A percentile compares a stretch with the other conserved stretches of the same genome.
Evolutionary conservation across 2,329 filamentous ascomycete species (phyloP).

Genomic region (Magnaporthiopsis incrustans): DNA sequence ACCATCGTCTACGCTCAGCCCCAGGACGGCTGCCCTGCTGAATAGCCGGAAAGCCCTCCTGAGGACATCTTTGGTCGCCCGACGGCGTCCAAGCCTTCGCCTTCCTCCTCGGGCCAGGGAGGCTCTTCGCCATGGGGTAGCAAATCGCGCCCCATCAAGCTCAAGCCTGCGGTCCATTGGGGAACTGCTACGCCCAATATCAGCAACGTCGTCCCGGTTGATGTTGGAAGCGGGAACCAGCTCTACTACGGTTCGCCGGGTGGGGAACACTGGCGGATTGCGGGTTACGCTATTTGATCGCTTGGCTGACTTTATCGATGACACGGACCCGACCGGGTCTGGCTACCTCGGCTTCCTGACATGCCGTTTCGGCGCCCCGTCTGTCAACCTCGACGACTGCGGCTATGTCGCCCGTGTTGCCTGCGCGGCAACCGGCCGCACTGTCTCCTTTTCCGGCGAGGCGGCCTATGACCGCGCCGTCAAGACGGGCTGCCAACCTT

Average conservation of each 20-base stretch:
- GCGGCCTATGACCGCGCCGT: neutral
- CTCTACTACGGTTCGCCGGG: conserved; percentile 1
- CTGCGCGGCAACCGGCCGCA: neutral
- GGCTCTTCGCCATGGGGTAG: neutral
- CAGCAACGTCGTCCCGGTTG: neutral
- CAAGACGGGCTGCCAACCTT: neutral
- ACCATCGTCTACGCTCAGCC: conserved; percentile 4
- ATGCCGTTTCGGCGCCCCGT: conserved; percentile 1
- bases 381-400: neutral
- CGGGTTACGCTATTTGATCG: neutral
- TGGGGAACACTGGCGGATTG: neutral
- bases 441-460: neutral
- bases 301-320: too few species aligned
- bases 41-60: neutral
- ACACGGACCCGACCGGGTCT: neutral
- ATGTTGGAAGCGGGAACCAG: neutral
- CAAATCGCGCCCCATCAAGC: neutral
- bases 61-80: neutral
- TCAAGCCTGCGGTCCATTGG: neutral
- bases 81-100: neutral
- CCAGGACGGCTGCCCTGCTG: neutral
- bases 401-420: neutral
- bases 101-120: neutral
- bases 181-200: neutral
- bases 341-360: conserved; percentile 2